A percentile compares a stretch with the other conserved stretches of the same genome.
Conservation (phyloP, 345 rosid genomes). For the Acer campestre region DNA sequence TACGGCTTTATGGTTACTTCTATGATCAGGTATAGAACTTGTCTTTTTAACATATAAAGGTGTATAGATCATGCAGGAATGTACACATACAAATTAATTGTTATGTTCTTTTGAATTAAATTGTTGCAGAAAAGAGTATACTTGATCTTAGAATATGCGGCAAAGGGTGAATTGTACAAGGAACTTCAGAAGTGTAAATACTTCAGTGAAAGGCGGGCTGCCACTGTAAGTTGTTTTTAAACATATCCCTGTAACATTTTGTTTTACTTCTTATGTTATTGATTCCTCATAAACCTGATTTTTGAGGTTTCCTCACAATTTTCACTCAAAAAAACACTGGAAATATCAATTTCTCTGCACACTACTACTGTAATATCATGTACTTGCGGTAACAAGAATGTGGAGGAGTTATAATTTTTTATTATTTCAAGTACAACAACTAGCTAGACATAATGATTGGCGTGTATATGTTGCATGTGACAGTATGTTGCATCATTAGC, state of each 20-base stretch:
- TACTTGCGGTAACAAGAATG: not conserved
- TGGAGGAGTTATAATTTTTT: not conserved
- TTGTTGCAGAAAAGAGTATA: slow-evolving; percentile 82
- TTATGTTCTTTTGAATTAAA: slow-evolving; percentile 2
- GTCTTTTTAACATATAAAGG: not conserved
- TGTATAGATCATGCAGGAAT: not conserved
- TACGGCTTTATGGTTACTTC: slow-evolving; percentile 92
- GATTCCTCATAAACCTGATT: not conserved
- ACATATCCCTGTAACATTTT: not conserved
- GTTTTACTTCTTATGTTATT: no score
- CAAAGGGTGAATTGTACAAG: slow-evolving; percentile 89
- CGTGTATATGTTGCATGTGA: slow-evolving; percentile 13
- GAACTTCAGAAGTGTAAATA: slow-evolving; percentile 88
- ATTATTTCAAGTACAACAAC: not conserved
- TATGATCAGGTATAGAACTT: slow-evolving; percentile 74
- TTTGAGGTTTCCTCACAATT: not conserved
- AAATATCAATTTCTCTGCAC: not conserved
- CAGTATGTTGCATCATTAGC: slow-evolving; percentile 98
- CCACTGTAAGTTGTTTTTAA: slow-evolving; percentile 62
- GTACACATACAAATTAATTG: slow-evolving; percentile 7
- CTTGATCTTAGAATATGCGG: slow-evolving; percentile 82
- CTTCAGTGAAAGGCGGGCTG: slow-evolving; percentile 90
- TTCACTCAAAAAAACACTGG: not conserved
- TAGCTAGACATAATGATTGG: not conserved
- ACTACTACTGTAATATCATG: not conserved